A percentile compares a stretch with the other conserved stretches of the same genome.
Conservation (phyloP, 2,329 filamentous ascomycete species). For the Tolypocladium sp. region DNA sequence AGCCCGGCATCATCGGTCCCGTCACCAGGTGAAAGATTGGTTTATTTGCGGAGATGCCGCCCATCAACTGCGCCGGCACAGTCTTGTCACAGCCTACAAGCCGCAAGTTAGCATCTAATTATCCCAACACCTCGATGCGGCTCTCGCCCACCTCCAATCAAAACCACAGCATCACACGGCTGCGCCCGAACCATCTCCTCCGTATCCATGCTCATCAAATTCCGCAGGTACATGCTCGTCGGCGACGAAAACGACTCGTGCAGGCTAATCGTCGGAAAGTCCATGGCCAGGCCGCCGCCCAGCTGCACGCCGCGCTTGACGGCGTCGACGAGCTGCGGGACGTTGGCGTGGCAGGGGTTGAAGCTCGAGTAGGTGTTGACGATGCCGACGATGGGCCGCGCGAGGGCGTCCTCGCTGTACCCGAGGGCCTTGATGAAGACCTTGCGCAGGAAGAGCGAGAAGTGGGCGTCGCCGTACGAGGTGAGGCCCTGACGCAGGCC, state of each 20-base stretch:
- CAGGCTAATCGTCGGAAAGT: conserved; percentile 66
- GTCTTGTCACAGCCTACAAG: conserved; percentile 64
- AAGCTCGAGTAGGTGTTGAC: conserved; percentile 65
- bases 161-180: conserved; percentile 57
- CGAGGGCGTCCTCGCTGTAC: conserved; percentile 63
- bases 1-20: conserved; percentile 68
- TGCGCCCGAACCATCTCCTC: conserved; percentile 70
- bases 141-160: conserved; percentile 48
- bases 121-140: no score
- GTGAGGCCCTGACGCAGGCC: conserved; percentile 57
- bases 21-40: conserved; percentile 60
- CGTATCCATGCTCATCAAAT: conserved; percentile 72
- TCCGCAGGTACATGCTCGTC: conserved; percentile 67
- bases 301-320: conserved; percentile 60
- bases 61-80: conserved; percentile 66
- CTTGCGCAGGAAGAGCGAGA: conserved; percentile 65
- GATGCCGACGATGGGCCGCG: conserved; percentile 63
- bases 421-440: conserved; percentile 71
- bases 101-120: not conserved
- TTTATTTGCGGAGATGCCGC: conserved; percentile 65
- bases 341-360: conserved; percentile 67
- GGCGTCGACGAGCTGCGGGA: conserved; percentile 63
- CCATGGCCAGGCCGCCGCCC: conserved; percentile 57
- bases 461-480: conserved; percentile 65
- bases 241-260: conserved; percentile 61